A percentile compares a stretch with the other conserved stretches of the same genome.
Conservation (phyloP, 2,329 filamentous ascomycete species). For the Decorospora gaudefroyi region DNA sequence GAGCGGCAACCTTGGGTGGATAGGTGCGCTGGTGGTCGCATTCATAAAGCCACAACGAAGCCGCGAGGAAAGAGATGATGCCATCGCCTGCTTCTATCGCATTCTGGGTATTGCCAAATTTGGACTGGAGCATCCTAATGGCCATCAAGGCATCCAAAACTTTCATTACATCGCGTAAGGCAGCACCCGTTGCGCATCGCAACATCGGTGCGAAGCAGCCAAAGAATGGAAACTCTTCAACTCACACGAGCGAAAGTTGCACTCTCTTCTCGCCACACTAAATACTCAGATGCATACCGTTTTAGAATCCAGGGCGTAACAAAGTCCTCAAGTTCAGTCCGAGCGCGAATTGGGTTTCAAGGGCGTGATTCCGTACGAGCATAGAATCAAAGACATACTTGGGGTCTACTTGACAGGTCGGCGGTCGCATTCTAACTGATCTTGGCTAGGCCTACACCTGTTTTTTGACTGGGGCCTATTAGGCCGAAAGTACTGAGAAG, state of each 20-base stretch:
- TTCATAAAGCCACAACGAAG: not conserved
- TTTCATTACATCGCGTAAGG: slow-evolving; percentile 6
- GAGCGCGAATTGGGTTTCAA: not conserved
- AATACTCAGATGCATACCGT: not conserved
- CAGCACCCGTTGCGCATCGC: fast-evolving
- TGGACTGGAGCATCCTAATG: slow-evolving; percentile 1
- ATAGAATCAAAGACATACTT: not conserved
- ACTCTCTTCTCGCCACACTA: not conserved
- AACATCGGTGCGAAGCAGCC: not conserved
- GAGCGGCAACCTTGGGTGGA: no score
- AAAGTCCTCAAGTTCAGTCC: not conserved
- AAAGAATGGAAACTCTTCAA: not conserved
- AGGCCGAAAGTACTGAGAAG: not conserved
- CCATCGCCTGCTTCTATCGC: slow-evolving; percentile 7
- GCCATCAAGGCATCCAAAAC: slow-evolving; percentile 10
- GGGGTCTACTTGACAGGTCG: not conserved
- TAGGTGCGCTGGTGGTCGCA: no score
- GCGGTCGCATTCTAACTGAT: not conserved
- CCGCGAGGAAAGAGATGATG: not conserved
- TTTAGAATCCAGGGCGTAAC: not conserved
- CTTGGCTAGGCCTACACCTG: not conserved
- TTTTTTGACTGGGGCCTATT: fast-evolving
- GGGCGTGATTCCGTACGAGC: not conserved
- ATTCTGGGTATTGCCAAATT: slow-evolving; percentile 10
- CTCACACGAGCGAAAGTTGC: not conserved